Base-by-base conservation (phyloP, 2,329 filamentous ascomycete genomes). In the Ambrosiella beaveri region DNA sequence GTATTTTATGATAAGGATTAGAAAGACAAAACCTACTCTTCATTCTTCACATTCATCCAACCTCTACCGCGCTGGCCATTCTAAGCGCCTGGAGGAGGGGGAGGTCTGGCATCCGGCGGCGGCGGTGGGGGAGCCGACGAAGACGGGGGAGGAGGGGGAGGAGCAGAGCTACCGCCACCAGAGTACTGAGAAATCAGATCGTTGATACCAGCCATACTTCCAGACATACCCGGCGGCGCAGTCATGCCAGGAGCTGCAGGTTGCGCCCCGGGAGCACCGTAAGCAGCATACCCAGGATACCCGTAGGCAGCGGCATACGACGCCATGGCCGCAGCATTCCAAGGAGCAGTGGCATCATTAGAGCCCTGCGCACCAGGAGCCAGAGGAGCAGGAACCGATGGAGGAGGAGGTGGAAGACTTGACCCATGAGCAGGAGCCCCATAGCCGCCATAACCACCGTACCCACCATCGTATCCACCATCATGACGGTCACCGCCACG, bases 121-220 rank as follows among this genome's bases (percentile, higher is more conserved):
- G 76, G 76, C 38, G 77, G 76, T 19, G 79, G 76, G 5, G 79
- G 76, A 41, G 80, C 81, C 55, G 77, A 75, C 58, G 75, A 73
- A 27, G 75, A 67, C 49, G 70, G 69, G 47, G 69, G 68, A 61
- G 79, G 77, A 1, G 81, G 79, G 35, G 82, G 81, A 49, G 79
- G 78, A 59, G 76, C 74, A 41, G 72, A 71, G 53, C 75, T 73
- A 62, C 71, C 71, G 53, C 75, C 73, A 62, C 71, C 72, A 44
- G 78, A 74, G 62, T 80, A 86, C 65, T 83, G 82, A 68, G 85
- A 80, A 65, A 85, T 82, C 60, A 87, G 73, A 52, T 80, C 78
- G 66, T 78, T 82, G 61, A 84, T 72, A 45, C 79, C 80, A 36
- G 58, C 55, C 58, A 60, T 59, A n/a, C 13, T 40, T 61, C 77